These are phyloP conservation scores for Aspergillus novoparasiticus DNA, from an alignment of 2,329 filamentous ascomycete species.

Conservation along the genomic window DNA sequence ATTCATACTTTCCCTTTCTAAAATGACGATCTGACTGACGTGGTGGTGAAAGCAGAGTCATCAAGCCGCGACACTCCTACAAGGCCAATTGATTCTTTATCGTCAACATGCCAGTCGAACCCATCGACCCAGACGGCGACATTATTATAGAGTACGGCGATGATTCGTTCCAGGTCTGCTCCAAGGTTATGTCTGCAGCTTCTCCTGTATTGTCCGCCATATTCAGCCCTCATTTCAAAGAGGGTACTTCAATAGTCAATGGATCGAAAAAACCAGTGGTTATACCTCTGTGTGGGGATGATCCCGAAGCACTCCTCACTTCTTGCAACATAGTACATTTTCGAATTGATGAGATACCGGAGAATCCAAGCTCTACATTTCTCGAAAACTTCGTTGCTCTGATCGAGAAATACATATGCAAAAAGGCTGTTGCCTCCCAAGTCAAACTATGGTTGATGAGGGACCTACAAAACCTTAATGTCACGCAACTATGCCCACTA, in stretches of 20 bases:
- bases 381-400: background rate
- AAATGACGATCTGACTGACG: too few species aligned
- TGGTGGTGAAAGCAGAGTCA: too few species aligned
- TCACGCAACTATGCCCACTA: background rate
- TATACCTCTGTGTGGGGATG: background rate
- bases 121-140: background rate
- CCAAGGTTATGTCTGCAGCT: background rate
- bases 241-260: background rate
- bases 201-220: background rate
- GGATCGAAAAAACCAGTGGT: background rate
- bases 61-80: too few species aligned
- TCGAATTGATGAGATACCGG: background rate
- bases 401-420: background rate
- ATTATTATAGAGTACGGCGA: background rate
- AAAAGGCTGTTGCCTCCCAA: background rate
- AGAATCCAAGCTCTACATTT: background rate
- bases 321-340: background rate
- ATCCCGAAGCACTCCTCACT: background rate
- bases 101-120: background rate
- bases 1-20: too few species aligned
- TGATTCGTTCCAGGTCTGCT: background rate
- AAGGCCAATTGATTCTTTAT: background rate
- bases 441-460: background rate
- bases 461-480: fast-evolving
- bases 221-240: background rate